Evolutionary conservation across 441 rosid species (phyloP).

Genomic region (Dalechampia spathulata): DNA sequence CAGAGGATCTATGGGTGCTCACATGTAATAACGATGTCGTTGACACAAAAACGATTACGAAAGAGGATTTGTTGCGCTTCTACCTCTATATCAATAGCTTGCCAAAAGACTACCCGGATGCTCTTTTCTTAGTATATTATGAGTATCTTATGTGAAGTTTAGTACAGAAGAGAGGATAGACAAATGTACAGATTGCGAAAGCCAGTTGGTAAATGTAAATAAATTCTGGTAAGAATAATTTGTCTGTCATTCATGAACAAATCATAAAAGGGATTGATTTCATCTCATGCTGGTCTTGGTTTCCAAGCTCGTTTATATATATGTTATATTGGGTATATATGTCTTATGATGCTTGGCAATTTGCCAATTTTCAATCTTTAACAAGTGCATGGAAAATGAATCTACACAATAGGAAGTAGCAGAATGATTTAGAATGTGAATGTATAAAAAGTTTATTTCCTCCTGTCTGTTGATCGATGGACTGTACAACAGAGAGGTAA

Average conservation of each 20-base stretch:
- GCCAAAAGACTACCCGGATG: constrained; percentile 78
- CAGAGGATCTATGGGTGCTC: constrained; percentile 94
- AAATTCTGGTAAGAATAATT: constrained; percentile 48
- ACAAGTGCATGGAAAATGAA: not conserved
- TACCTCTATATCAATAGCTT: constrained; percentile 70
- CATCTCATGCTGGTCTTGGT: constrained; percentile 14
- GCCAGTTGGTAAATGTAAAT: constrained; percentile 52
- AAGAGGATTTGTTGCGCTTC: constrained; percentile 65
- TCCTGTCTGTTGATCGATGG: not conserved
- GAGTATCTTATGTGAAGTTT: constrained; percentile 64
- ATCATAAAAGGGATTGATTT: constrained; percentile 10
- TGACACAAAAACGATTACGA: constrained; percentile 55
- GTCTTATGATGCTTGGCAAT: too few species aligned
- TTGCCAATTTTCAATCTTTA: too few species aligned
- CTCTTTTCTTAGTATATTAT: constrained; percentile 73
- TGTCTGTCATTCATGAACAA: constrained; percentile 22
- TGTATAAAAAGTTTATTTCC: not conserved
- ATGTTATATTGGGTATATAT: too few species aligned
- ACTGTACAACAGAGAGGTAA: not conserved
- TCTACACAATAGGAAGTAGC: not conserved
- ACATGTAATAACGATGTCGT: constrained; percentile 78
- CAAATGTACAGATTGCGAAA: constrained; percentile 41
- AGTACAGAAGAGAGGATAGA: constrained; percentile 5
- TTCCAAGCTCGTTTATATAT: too few species aligned
- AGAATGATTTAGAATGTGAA: not conserved